Conservation (phyloP, 208 protist genomes). For the Wallacemonas rigidus region DNA sequence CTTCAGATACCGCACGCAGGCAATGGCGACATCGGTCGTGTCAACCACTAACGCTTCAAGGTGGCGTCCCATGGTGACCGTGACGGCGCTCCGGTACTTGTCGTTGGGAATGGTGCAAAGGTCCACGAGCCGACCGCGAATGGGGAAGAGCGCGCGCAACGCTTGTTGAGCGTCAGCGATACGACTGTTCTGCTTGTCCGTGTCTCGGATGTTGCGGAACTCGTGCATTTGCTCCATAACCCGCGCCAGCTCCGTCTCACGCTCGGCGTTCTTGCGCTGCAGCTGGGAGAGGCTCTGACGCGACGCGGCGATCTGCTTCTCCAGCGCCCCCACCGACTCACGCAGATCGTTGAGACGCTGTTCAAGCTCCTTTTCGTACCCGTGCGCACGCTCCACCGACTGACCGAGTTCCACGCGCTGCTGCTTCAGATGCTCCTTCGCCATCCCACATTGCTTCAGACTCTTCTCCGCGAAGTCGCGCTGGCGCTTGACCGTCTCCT, state of each 20-base stretch:
- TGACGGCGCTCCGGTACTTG: slow-evolving; percentile 93
- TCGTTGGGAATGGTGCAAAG: slow-evolving; percentile 92
- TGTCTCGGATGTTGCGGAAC: slow-evolving; percentile 83
- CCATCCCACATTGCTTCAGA: slow-evolving; percentile 58
- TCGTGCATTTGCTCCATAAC: slow-evolving; percentile 91
- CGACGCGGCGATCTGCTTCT: slow-evolving; percentile 43
- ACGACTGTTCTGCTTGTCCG: slow-evolving; percentile 64
- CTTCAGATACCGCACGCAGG: slow-evolving; percentile 96
- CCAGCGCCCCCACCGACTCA: slow-evolving; percentile 34
- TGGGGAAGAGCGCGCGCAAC: slow-evolving; percentile 90
- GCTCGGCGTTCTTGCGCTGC: slow-evolving; percentile 67
- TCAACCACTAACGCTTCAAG: slow-evolving; percentile 98
- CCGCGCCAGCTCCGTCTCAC: slow-evolving; percentile 78
- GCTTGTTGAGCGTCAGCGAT: slow-evolving; percentile 88
- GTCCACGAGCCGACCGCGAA: slow-evolving; percentile 92
- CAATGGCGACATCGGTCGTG: slow-evolving; percentile 86
- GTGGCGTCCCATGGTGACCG: slow-evolving; percentile 96
- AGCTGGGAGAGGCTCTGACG: slow-evolving; percentile 36
- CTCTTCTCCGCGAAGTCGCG: slow-evolving; percentile 64
- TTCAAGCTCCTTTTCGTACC: slow-evolving; percentile 51
- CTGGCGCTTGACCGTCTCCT: slow-evolving; percentile 66
- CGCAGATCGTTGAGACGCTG: slow-evolving; percentile 56
- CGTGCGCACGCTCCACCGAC: slow-evolving; percentile 34
- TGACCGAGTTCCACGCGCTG: slow-evolving; percentile 54
- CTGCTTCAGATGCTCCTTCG: slow-evolving; percentile 49